Evolutionary conservation across 2,329 filamentous ascomycete genomes (phyloP).

Genomic region (Pyrenophora graminea): DNA sequence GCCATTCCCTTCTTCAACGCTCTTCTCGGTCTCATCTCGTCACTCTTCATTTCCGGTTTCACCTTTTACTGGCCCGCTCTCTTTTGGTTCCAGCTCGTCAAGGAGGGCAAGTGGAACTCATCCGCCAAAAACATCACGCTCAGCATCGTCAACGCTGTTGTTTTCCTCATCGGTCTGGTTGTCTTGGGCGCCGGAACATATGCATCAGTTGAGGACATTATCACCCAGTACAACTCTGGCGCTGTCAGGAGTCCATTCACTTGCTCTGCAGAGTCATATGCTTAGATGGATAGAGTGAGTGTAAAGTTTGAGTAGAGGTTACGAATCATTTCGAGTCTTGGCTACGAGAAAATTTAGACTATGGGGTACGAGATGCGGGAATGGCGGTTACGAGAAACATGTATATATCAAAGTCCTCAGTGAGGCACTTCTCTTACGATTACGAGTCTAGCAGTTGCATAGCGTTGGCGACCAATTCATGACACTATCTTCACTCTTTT

Average conservation of each 20-base stretch:
- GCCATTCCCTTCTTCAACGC: conserved; percentile 73
- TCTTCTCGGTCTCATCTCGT: conserved; percentile 65
- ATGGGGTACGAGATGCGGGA: too few species aligned
- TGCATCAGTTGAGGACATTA: conserved; percentile 51
- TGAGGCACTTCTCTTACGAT: conserved; percentile 1
- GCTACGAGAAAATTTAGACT: too few species aligned
- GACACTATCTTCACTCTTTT: too few species aligned
- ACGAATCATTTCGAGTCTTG: too few species aligned
- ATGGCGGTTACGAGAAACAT: not conserved
- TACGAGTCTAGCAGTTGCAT: conserved; percentile 9
- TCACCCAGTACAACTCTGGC: conserved; percentile 46
- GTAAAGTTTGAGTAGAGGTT: too few species aligned
- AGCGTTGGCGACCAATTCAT: not conserved
- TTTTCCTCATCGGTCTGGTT: conserved; percentile 38
- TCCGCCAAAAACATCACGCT: conserved; percentile 39
- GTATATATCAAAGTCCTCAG: conserved; percentile 8
- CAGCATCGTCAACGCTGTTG: conserved; percentile 32
- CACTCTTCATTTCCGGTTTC: conserved; percentile 71
- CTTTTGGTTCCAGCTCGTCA: conserved; percentile 48
- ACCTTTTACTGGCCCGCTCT: conserved; percentile 54
- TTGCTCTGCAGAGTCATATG: conserved; percentile 42
- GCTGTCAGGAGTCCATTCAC: conserved; percentile 49
- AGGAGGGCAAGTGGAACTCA: conserved; percentile 50
- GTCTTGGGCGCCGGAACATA: conserved; percentile 50
- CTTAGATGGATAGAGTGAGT: conserved; percentile 13